Evolutionary conservation across 2,329 filamentous ascomycete genomes (phyloP), one percentile per base, ranked within the genome.

Genomic region (Trichoderma lentiforme): DNA sequence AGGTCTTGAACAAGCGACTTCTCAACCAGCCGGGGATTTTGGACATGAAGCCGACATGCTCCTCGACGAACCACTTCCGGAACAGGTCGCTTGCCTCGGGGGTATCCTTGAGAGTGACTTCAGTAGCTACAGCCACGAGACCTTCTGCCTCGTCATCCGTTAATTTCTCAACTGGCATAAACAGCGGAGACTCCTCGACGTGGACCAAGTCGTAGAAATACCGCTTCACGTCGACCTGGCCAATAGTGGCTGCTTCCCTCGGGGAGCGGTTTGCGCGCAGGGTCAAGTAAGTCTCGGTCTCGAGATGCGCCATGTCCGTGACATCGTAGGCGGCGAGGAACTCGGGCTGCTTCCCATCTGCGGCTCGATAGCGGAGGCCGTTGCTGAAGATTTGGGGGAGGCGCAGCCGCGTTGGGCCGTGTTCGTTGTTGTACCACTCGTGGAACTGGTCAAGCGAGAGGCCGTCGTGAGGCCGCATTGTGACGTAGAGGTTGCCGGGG

Each of bases 361-460:
- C 87, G 9, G 92, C 91, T 30, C 86, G 87, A 82, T 94, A 97
- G 57, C 94, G 91, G 76, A 96, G 91, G 72, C 94, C 94, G 80
- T 93, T 96, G 75, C 83, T 80, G 79, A 90, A 89, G 79, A 95
- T 90, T 76, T 92, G 90, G 4, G 92, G 89, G 15, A 97, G 83
- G 63, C 93, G 91, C 7, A 97, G 87, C 62, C 94, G 91, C 18
- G 90, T 89, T 21, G 94, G 94, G 69, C 94, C 94, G 83, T 97
- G 94, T 83, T 97, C 94, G 81, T 94, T 96, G 84, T 97, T 95
- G 85, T 97, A 97, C 93, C 93, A 95, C 80, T 97, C 93, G 81
- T 97, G 92, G 82, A 97, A 97, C 77, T 93, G 89, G 74, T 88
- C 85, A 62, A 87, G 82, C 70, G 90, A 85, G 76, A 94, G 86